Evolutionary conservation across 495 filamentous ascomycete species (phyloP).

Genomic region (Neurospora sp.): DNA sequence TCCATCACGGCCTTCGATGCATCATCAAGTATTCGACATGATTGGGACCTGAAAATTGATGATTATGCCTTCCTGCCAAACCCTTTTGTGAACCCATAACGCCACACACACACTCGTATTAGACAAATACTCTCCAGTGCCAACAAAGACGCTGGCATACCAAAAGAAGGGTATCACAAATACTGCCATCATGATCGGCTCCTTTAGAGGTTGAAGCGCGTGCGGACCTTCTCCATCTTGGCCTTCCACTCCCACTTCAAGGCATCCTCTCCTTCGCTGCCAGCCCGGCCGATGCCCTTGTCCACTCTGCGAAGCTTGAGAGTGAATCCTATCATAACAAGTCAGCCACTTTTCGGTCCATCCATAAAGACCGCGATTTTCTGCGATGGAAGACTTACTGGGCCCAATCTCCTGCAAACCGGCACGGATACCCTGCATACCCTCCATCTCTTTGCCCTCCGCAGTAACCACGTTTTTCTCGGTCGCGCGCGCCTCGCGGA

Average conservation of each 20-base stretch:
- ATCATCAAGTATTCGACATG: neutral
- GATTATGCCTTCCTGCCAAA: neutral
- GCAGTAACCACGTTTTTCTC: constrained; percentile 80
- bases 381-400: constrained; percentile 17
- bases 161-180: constrained; percentile 4
- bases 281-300: constrained; percentile 72
- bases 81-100: neutral
- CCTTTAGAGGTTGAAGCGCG: constrained; percentile 74
- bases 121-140: neutral
- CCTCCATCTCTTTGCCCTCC: constrained; percentile 79
- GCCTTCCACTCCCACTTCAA: constrained; percentile 90
- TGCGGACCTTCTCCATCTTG: constrained; percentile 84
- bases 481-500: constrained; percentile 71
- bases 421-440: constrained; percentile 70
- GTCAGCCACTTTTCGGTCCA: constrained; percentile 4
- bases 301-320: constrained; percentile 85
- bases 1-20: too few relatives aligned
- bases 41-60: neutral
- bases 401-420: constrained; percentile 83
- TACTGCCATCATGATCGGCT: neutral
- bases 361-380: neutral
- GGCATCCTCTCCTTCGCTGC: constrained; percentile 59
- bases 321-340: constrained; percentile 41
- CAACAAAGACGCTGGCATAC: neutral
- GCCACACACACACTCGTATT: neutral